phyloP scores from a whole-genome alignment of 805 yeast species.

The Wickerhamiella dianesei region DNA sequence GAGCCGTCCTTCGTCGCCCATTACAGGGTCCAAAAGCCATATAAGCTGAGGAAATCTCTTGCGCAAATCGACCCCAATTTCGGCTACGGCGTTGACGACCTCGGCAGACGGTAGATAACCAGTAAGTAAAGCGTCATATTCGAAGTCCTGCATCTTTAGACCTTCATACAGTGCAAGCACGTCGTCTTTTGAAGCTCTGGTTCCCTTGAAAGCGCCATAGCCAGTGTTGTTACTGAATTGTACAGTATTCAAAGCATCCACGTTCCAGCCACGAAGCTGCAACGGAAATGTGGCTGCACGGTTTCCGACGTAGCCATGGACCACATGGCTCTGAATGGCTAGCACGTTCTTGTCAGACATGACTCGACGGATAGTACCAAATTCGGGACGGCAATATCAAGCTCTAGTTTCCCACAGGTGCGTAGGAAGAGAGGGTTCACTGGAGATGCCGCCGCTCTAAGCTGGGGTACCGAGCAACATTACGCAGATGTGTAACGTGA shows the following conservation, averaged over 20 bases:
- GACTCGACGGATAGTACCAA: background rate
- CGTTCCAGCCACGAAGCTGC: conserved; percentile 83
- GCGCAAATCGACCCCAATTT: conserved; percentile 28
- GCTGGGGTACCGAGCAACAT: background rate
- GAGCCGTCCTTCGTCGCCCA: conserved; percentile 78
- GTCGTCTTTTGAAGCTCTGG: conserved; percentile 33
- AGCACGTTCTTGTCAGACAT: conserved; percentile 24
- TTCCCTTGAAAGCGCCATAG: conserved; percentile 55
- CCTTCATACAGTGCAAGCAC: conserved; percentile 44
- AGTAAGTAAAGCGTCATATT: conserved; percentile 55
- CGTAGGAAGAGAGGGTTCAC: background rate
- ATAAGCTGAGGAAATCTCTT: conserved; percentile 20
- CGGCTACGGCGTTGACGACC: conserved; percentile 38
- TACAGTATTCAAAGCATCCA: conserved; percentile 77
- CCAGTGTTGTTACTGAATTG: conserved; percentile 90
- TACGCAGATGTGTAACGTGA: no score
- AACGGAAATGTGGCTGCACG: conserved; percentile 82
- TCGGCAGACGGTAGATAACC: conserved; percentile 66
- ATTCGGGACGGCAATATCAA: background rate
- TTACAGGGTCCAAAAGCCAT: conserved; percentile 77
- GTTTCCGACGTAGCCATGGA: conserved; percentile 92
- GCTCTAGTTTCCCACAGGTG: background rate
- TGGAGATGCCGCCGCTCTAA: background rate
- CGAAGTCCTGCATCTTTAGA: conserved; percentile 33
- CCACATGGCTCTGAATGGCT: conserved; percentile 78